Conservation (phyloP, 495 filamentous ascomycete genomes). For the Aspergillus taichungensis region DNA sequence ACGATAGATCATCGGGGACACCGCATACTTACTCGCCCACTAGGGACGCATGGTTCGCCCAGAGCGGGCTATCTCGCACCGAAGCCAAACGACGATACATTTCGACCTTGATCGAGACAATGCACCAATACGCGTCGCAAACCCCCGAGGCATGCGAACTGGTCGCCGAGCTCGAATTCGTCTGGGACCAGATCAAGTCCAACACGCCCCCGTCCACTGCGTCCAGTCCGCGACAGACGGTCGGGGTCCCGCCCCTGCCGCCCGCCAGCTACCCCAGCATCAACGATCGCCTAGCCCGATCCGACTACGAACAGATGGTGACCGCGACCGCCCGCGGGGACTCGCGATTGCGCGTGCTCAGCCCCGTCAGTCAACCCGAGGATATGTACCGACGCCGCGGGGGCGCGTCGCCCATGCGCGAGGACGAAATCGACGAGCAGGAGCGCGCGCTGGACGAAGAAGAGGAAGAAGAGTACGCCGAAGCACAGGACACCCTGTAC, state of each 20-base stretch:
- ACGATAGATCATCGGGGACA: too few species aligned
- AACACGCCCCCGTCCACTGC: slow-evolving; percentile 60
- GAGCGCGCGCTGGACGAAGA: slow-evolving; percentile 3
- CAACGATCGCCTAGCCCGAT: slow-evolving; percentile 20
- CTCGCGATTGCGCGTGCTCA: slow-evolving; percentile 53
- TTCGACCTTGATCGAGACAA: slow-evolving; percentile 85
- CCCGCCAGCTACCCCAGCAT: slow-evolving; percentile 29
- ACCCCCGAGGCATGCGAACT: slow-evolving; percentile 80
- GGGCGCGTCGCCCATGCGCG: slow-evolving; percentile 23
- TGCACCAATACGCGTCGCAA: slow-evolving; percentile 83
- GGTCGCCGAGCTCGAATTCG: slow-evolving; percentile 91
- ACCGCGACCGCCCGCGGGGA: slow-evolving; percentile 11
- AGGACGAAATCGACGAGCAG: slow-evolving; percentile 7
- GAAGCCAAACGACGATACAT: slow-evolving; percentile 95
- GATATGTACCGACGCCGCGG: slow-evolving; percentile 46
- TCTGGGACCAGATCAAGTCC: slow-evolving; percentile 94
- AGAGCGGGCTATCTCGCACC: slow-evolving; percentile 70
- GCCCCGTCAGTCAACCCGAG: slow-evolving; percentile 73
- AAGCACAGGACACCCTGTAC: too few species aligned
- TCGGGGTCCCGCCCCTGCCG: slow-evolving; percentile 28
- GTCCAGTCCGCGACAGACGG: slow-evolving; percentile 31
- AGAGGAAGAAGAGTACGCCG: slow-evolving; percentile 25
- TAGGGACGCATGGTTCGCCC: slow-evolving; percentile 85
- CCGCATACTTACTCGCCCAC: background rate
- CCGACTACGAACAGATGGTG: slow-evolving; percentile 17